Conservation (phyloP, 75 land plant genomes). For the Azolla pinnata region DNA sequence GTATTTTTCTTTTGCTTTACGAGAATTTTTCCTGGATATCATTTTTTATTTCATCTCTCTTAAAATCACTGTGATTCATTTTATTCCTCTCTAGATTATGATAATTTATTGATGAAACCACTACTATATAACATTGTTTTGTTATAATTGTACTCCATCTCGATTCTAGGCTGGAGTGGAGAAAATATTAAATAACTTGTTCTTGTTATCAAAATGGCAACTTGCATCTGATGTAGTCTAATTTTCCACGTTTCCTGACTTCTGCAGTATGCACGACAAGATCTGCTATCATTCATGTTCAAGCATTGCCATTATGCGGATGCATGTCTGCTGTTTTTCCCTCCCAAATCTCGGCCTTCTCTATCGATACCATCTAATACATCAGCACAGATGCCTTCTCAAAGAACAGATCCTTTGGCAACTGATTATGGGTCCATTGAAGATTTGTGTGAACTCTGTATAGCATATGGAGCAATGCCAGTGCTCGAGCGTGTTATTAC, state of each 20-base stretch:
- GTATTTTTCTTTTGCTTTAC: neutral
- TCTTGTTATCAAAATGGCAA: neutral
- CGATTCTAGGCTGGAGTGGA: too few relatives aligned
- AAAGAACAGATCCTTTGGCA: slow-evolving; percentile 63
- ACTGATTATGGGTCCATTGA: slow-evolving; percentile 96
- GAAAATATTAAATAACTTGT: too few relatives aligned
- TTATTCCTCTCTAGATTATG: too few relatives aligned
- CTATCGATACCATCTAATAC: slow-evolving; percentile 37
- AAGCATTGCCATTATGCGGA: slow-evolving; percentile 80
- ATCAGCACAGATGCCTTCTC: slow-evolving; percentile 40
- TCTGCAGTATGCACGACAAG: slow-evolving; percentile 74
- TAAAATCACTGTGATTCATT: too few relatives aligned
- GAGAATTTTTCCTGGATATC: too few relatives aligned
- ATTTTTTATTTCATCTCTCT: too few relatives aligned
- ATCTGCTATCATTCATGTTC: slow-evolving; percentile 82
- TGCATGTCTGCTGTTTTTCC: slow-evolving; percentile 91
- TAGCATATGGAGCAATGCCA: slow-evolving; percentile 85
- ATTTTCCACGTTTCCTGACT: too few relatives aligned
- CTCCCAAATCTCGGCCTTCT: slow-evolving; percentile 45
- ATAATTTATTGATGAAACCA: too few relatives aligned
- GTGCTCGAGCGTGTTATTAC: slow-evolving; percentile 62
- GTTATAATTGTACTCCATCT: too few relatives aligned
- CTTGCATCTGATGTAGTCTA: neutral
- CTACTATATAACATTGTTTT: too few relatives aligned
- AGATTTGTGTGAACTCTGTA: slow-evolving; percentile 77